Evolutionary conservation across 805 yeast species (phyloP).

Genomic region (Metschnikowia cerradonensis): DNA sequence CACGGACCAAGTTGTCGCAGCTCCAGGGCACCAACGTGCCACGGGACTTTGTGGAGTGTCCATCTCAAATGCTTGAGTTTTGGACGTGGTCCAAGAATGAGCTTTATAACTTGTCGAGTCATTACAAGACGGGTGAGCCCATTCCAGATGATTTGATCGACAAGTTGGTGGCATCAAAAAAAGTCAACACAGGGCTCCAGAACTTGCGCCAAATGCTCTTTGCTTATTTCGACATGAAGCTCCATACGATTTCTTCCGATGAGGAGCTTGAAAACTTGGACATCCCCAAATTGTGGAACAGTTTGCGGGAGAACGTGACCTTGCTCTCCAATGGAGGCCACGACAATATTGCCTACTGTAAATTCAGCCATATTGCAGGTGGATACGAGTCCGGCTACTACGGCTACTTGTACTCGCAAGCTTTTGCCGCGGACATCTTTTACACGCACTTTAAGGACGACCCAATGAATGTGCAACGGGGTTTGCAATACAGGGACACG

Average conservation of each 20-base stretch:
- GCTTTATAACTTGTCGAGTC: conserved; percentile 57
- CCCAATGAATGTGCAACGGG: conserved; percentile 61
- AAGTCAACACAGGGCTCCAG: conserved; percentile 67
- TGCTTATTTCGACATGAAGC: conserved; percentile 69
- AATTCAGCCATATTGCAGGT: conserved; percentile 76
- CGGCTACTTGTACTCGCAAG: conserved; percentile 83
- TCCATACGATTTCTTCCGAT: conserved; percentile 49
- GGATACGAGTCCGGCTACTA: conserved; percentile 86
- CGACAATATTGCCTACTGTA: conserved; percentile 62
- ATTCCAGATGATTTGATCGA: conserved; percentile 41
- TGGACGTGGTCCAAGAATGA: conserved; percentile 78
- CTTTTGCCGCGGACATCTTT: conserved; percentile 80
- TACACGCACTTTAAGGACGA: conserved; percentile 62
- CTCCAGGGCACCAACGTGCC: conserved; percentile 77
- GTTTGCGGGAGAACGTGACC: conserved; percentile 58
- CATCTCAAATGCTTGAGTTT: conserved; percentile 83
- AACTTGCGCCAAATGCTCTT: conserved; percentile 75
- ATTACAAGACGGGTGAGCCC: conserved; percentile 57
- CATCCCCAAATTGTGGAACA: conserved; percentile 59
- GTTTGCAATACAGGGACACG: conserved; percentile 64
- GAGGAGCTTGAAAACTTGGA: conserved; percentile 46
- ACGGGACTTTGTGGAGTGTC: conserved; percentile 88
- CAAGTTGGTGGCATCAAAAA: conserved; percentile 19
- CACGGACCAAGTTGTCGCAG: conserved; percentile 58
- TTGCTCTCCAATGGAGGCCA: conserved; percentile 53